These are phyloP conservation scores for Fistulifera pelliculosa DNA, from an alignment of 108 stramenopile genomes.

Conservation along the genomic window DNA sequence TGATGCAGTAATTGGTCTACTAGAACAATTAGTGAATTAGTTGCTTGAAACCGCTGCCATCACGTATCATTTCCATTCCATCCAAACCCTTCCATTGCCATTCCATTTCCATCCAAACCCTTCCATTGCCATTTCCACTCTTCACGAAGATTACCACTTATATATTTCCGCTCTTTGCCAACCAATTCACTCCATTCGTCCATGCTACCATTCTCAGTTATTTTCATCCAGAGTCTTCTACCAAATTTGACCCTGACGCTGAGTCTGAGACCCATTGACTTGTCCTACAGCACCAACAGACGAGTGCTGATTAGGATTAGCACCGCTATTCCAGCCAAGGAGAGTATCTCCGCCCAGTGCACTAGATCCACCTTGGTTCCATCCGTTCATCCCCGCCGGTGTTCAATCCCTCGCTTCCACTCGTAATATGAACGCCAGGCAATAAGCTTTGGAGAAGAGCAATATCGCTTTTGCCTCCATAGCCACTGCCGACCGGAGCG, in stretches of 20 bases:
- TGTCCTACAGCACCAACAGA: too few relatives aligned
- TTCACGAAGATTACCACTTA: background rate
- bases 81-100: constrained; percentile 3
- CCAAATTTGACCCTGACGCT: too few relatives aligned
- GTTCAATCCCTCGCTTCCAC: constrained; percentile 18
- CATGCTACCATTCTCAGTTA: background rate
- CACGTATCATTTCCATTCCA: background rate
- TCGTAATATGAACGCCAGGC: constrained; percentile 71
- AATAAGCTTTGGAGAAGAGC: constrained; percentile 78
- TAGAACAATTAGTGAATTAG: background rate
- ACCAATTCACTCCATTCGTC: too few relatives aligned
- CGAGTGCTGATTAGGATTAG: too few relatives aligned
- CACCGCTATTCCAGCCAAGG: too few relatives aligned
- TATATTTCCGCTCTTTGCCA: too few relatives aligned
- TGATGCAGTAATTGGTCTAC: background rate
- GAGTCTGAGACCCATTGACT: too few relatives aligned
- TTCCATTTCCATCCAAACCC: constrained; percentile 6
- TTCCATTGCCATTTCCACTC: constrained; percentile 5
- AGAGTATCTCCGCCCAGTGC: too few relatives aligned
- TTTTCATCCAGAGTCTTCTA: background rate
- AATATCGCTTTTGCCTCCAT: constrained; percentile 56
- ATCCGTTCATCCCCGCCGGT: background rate
- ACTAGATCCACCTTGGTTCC: constrained; percentile 1
- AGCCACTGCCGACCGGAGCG: constrained; percentile 16
- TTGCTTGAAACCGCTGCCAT: background rate